Evolutionary conservation across 2,329 filamentous ascomycete species (phyloP).

Genomic region (Nannizzia gypsea): DNA sequence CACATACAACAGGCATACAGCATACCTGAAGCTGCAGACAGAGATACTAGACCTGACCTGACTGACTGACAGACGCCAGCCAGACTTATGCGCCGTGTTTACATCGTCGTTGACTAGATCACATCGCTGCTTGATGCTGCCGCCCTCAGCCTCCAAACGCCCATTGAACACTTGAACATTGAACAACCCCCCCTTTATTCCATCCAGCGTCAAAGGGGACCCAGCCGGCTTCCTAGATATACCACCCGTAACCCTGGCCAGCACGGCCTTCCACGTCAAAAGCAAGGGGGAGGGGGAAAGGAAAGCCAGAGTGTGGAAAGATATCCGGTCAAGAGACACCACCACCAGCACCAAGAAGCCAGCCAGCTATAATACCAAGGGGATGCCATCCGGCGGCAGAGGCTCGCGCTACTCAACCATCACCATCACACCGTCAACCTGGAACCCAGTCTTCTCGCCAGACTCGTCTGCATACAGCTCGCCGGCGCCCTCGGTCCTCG

Average conservation of each 20-base stretch:
- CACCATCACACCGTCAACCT: slow-evolving; percentile 25
- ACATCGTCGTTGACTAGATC: too few species aligned
- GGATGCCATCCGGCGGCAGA: slow-evolving; percentile 22
- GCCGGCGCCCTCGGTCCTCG: slow-evolving; percentile 32
- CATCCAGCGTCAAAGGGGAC: background rate
- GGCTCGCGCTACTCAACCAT: slow-evolving; percentile 13
- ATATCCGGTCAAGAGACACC: slow-evolving; percentile 9
- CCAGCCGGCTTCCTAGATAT: too few species aligned
- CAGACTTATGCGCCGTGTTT: too few species aligned
- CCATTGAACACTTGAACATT: too few species aligned
- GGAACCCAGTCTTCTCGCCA: slow-evolving; percentile 28
- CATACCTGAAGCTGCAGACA: too few species aligned
- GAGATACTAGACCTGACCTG: too few species aligned
- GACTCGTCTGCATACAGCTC: slow-evolving; percentile 36
- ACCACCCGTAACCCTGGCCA: background rate
- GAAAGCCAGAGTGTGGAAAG: slow-evolving; percentile 12
- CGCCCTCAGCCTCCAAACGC: too few species aligned
- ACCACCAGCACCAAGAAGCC: slow-evolving; percentile 6
- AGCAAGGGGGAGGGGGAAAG: slow-evolving; percentile 6
- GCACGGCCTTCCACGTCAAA: slow-evolving; percentile 3
- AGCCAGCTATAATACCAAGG: slow-evolving; percentile 1
- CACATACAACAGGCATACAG: too few species aligned
- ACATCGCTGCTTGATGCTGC: too few species aligned
- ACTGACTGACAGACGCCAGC: too few species aligned
- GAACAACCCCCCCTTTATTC: too few species aligned